Evolutionary conservation across 169 alveolate genomes (phyloP).

Genomic region (Perkinsus chesapeaki): DNA sequence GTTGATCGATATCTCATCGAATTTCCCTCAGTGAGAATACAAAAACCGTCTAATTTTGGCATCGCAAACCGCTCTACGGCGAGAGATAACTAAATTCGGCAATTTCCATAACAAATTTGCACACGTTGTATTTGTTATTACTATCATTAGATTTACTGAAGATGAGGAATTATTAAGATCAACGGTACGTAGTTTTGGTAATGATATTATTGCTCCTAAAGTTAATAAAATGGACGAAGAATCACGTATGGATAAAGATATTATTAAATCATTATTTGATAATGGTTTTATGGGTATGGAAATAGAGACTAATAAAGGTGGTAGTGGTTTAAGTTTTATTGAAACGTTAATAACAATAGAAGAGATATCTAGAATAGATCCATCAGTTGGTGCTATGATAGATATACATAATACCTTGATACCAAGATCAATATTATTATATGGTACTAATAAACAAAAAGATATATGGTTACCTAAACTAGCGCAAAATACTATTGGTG

Average conservation of each 20-base stretch:
- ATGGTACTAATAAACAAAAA: slow-evolving; percentile 24
- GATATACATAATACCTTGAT: slow-evolving; percentile 25
- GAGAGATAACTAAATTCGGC: background rate
- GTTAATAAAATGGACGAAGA: slow-evolving; percentile 27
- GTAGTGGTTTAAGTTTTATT: slow-evolving; percentile 17
- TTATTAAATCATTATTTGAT: slow-evolving; percentile 16
- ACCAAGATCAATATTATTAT: background rate
- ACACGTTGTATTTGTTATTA: background rate
- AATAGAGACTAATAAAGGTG: slow-evolving; percentile 15
- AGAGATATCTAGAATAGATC: slow-evolving; percentile 31
- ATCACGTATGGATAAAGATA: background rate
- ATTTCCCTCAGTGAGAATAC: no score
- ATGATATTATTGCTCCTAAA: slow-evolving; percentile 7
- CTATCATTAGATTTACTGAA: background rate
- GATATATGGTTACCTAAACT: slow-evolving; percentile 15
- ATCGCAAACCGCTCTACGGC: no score
- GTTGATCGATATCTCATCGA: no score
- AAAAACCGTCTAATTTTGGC: no score
- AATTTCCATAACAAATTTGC: no score
- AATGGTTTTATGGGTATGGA: slow-evolving; percentile 26
- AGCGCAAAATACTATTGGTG: slow-evolving; percentile 24
- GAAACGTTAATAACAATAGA: slow-evolving; percentile 18
- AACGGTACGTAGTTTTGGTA: background rate
- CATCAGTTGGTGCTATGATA: slow-evolving; percentile 26
- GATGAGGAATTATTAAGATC: background rate